A percentile compares a stretch with the other conserved stretches of the same genome.
Conservation (phyloP, 805 yeast genomes). For the Candida dendrica region DNA sequence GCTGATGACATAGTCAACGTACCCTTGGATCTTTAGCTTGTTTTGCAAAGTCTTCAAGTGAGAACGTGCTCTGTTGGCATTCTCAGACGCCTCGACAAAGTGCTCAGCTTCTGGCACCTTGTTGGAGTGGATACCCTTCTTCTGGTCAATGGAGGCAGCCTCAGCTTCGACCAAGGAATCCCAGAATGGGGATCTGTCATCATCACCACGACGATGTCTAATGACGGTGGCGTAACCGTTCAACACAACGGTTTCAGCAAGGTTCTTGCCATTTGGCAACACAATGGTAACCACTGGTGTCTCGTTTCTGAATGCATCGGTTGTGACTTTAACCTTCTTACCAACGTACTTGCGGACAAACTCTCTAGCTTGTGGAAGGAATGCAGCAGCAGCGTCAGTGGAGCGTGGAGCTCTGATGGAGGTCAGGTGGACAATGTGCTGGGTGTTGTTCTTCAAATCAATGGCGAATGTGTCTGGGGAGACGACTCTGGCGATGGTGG, state of each 20-base stretch:
- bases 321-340: slow-evolving; percentile 50
- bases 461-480: slow-evolving; percentile 63
- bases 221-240: slow-evolving; percentile 74
- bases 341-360: slow-evolving; percentile 70
- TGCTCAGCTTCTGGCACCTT: slow-evolving; percentile 52
- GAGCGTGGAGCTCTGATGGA: slow-evolving; percentile 71
- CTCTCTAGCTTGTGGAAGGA: slow-evolving; percentile 64
- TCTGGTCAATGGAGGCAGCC: slow-evolving; percentile 43
- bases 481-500: slow-evolving; percentile 51
- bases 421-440: slow-evolving; percentile 61
- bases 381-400: slow-evolving; percentile 49
- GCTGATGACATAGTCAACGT: slow-evolving; percentile 66
- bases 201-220: slow-evolving; percentile 67
- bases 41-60: slow-evolving; percentile 64
- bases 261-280: slow-evolving; percentile 45
- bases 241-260: slow-evolving; percentile 52
- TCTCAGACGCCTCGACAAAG: slow-evolving; percentile 75
- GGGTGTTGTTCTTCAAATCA: slow-evolving; percentile 38
- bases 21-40: slow-evolving; percentile 56
- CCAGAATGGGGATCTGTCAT: slow-evolving; percentile 69
- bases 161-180: slow-evolving; percentile 70
- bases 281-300: slow-evolving; percentile 58
- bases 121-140: slow-evolving; percentile 56
- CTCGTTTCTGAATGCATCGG: slow-evolving; percentile 66
- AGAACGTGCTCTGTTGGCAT: slow-evolving; percentile 62